These are phyloP conservation scores for Alternaria ethzedia DNA, from an alignment of 2,329 filamentous ascomycete species.

Conservation along the genomic window DNA sequence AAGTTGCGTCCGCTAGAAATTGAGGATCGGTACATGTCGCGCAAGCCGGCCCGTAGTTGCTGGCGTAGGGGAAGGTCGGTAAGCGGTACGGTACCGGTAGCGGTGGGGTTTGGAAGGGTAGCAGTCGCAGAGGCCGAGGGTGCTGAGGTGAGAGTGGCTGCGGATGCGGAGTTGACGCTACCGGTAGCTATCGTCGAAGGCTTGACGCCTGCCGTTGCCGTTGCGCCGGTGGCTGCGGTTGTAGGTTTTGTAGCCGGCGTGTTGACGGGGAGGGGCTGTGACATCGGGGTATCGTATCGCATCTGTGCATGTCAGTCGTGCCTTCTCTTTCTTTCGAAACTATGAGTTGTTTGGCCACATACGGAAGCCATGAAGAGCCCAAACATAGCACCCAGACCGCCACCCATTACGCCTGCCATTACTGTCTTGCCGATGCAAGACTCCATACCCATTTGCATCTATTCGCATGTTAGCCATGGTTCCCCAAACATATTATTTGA, in stretches of 20 bases:
- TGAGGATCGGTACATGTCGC: slow-evolving; percentile 89
- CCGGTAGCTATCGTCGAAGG: slow-evolving; percentile 7
- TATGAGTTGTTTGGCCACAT: slow-evolving; percentile 49
- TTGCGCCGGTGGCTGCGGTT: slow-evolving; percentile 51
- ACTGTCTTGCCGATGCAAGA: slow-evolving; percentile 88
- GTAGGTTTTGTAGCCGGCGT: slow-evolving; percentile 25
- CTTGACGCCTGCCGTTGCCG: slow-evolving; percentile 10
- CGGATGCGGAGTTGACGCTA: slow-evolving; percentile 5
- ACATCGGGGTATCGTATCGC: slow-evolving; percentile 95
- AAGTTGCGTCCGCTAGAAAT: slow-evolving; percentile 90
- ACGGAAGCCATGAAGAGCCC: slow-evolving; percentile 98
- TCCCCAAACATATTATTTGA: not conserved
- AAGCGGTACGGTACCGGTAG: slow-evolving; percentile 56
- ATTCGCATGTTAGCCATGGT: slow-evolving; percentile 10
- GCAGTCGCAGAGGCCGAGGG: slow-evolving; percentile 68
- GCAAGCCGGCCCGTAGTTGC: slow-evolving; percentile 85
- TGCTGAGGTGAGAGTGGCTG: slow-evolving; percentile 3
- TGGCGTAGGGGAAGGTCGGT: slow-evolving; percentile 76
- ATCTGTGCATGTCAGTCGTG: slow-evolving; percentile 64
- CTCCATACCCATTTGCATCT: slow-evolving; percentile 89
- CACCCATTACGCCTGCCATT: slow-evolving; percentile 91
- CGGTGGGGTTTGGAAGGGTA: slow-evolving; percentile 53
- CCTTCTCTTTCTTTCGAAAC: not conserved
- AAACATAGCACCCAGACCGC: slow-evolving; percentile 90
- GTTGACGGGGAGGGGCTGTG: slow-evolving; percentile 47